Percentiles rank a stretch among this genome's conserved stretches.
Evolutionary conservation across 192 early-diverging fungal genomes (phyloP).

Genomic region (Coemansia sp.): DNA sequence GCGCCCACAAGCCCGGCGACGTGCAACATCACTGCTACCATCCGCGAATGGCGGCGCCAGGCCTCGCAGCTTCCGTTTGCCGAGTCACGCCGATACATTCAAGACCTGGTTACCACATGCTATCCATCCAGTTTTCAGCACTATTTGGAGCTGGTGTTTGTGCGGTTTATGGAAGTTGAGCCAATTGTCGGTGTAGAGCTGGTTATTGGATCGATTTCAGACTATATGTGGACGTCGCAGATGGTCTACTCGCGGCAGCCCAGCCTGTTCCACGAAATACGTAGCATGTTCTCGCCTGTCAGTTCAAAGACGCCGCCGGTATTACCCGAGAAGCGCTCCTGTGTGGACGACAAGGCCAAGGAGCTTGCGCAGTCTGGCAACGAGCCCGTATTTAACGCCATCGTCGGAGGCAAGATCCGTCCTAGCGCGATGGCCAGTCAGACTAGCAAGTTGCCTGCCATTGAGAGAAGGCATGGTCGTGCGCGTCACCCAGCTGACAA

Average conservation of each 20-base stretch:
- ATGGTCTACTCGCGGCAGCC: slow-evolving; percentile 32
- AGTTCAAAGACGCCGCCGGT: neutral
- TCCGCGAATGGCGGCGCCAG: slow-evolving; percentile 39
- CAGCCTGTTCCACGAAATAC: slow-evolving; percentile 45
- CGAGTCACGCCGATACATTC: slow-evolving; percentile 28
- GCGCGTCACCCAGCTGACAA: neutral
- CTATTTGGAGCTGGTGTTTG: slow-evolving; percentile 41
- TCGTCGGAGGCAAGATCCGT: slow-evolving; percentile 46
- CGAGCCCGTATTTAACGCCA: slow-evolving; percentile 44
- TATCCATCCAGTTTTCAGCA: slow-evolving; percentile 42
- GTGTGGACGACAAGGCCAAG: slow-evolving; percentile 2
- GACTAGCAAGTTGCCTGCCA: slow-evolving; percentile 15
- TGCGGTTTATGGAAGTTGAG: slow-evolving; percentile 48
- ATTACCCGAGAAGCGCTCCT: neutral
- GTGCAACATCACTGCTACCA: slow-evolving; percentile 25
- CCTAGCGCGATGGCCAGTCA: neutral
- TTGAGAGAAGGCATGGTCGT: slow-evolving; percentile 9
- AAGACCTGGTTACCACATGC: slow-evolving; percentile 31
- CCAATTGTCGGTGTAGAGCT: slow-evolving; percentile 46
- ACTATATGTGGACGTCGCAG: slow-evolving; percentile 41
- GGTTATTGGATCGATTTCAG: slow-evolving; percentile 47
- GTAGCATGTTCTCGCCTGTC: slow-evolving; percentile 36
- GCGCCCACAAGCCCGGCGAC: slow-evolving; percentile 23
- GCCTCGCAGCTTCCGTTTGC: slow-evolving; percentile 27
- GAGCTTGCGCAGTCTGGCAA: slow-evolving; percentile 17